Conservation (phyloP, 2,329 filamentous ascomycete genomes). For the Stromatinia cepivora region DNA sequence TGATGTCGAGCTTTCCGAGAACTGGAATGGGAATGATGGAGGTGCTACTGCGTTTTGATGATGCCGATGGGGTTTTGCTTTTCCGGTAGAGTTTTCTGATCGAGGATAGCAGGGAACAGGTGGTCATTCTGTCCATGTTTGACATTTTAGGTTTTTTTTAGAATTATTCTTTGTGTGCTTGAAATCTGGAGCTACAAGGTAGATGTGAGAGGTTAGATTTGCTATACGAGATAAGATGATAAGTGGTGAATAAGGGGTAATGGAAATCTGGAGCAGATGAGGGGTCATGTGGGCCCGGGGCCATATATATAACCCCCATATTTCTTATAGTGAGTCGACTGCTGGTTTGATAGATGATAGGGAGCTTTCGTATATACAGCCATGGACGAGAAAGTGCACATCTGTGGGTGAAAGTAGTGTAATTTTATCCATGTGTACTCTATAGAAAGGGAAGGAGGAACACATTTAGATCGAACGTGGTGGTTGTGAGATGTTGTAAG, state of each 20-base stretch:
- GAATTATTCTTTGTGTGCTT: not conserved
- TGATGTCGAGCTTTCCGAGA: not conserved
- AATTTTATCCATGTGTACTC: not conserved
- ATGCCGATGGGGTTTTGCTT: not conserved
- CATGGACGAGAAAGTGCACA: not conserved
- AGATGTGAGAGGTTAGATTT: conserved; percentile 5
- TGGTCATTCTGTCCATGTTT: not conserved
- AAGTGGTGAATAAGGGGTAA: not conserved
- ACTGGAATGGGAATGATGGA: not conserved
- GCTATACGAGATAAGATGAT: not conserved
- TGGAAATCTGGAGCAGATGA: not conserved
- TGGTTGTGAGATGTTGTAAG: not conserved
- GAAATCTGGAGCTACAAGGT: not conserved
- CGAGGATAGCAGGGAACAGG: not conserved
- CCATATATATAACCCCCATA: not conserved
- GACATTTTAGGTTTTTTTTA: not conserved
- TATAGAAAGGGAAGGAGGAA: not conserved
- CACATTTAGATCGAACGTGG: not conserved
- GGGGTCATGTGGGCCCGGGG: too few relatives aligned
- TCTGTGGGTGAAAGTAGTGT: not conserved
- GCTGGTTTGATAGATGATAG: not conserved
- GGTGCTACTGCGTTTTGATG: not conserved
- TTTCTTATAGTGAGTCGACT: not conserved
- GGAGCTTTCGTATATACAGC: not conserved
- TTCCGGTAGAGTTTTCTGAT: not conserved